Evolutionary conservation across 78 protist genomes (phyloP).

Genomic region (Pigoraptor vietnamica): DNA sequence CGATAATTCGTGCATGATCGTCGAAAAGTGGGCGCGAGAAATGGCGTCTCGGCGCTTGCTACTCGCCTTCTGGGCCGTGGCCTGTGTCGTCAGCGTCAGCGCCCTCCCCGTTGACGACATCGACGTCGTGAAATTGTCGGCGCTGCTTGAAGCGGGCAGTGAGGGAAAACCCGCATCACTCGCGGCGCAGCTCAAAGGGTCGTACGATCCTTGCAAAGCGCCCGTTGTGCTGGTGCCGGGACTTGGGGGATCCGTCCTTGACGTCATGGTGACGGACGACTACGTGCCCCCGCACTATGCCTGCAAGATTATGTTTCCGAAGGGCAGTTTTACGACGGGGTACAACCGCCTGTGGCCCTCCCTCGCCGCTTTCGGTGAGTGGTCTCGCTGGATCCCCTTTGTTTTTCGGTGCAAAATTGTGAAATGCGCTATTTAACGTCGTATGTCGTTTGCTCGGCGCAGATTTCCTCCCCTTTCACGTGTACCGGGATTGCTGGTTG

Average conservation of each 20-base stretch:
- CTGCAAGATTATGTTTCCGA: neutral
- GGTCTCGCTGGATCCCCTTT: neutral
- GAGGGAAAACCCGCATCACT: neutral
- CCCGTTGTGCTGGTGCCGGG: neutral
- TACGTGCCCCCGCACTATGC: neutral
- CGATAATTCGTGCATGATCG: no score
- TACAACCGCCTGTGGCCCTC: neutral
- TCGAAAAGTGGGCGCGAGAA: no score
- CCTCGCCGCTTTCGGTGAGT: neutral
- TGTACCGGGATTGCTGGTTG: neutral
- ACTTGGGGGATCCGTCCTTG: neutral
- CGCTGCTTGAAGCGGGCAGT: neutral
- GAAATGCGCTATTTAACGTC: no score
- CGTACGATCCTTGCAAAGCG: neutral
- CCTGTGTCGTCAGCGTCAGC: no score
- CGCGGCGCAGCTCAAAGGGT: neutral
- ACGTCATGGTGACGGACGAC: neutral
- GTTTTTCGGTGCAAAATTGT: neutral
- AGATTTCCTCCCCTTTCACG: neutral
- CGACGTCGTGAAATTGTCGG: neutral
- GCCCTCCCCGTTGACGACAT: no score
- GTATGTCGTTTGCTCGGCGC: neutral
- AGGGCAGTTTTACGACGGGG: neutral
- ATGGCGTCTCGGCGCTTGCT: no score
- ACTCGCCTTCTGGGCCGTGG: no score